Conservation (phyloP, 495 filamentous ascomycete species). For the Aspergillus steynii region DNA sequence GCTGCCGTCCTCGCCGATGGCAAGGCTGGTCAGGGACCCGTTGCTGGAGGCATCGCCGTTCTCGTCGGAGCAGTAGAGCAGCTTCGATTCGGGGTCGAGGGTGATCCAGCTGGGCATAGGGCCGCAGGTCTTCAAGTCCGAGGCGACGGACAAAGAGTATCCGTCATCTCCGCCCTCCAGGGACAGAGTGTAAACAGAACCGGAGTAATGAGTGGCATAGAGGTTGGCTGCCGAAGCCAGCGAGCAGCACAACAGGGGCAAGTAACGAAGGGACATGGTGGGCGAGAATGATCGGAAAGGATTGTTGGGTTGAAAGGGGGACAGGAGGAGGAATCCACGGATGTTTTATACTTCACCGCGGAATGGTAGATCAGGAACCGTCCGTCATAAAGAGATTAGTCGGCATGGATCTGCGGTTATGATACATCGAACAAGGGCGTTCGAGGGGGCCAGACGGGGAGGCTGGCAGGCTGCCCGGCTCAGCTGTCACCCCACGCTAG, state of each 20-base stretch:
- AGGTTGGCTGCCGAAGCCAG: slow-evolving; percentile 26
- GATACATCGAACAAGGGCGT: background rate
- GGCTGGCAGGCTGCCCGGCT: background rate
- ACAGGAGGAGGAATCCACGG: background rate
- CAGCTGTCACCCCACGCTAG: background rate
- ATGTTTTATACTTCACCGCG: background rate
- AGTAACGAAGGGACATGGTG: slow-evolving; percentile 2
- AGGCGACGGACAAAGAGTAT: slow-evolving; percentile 39
- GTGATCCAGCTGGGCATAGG: slow-evolving; percentile 61
- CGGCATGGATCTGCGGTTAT: background rate
- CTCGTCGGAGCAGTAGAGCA: slow-evolving; percentile 65
- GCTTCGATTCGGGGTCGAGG: slow-evolving; percentile 49
- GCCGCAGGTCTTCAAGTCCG: slow-evolving; percentile 45
- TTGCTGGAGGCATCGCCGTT: slow-evolving; percentile 23
- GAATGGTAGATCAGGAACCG: background rate
- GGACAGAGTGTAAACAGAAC: slow-evolving; percentile 55
- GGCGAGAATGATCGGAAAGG: background rate
- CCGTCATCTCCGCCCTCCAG: slow-evolving; percentile 33
- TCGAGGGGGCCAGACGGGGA: background rate
- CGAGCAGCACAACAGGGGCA: background rate
- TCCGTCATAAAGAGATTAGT: background rate
- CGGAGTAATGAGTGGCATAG: slow-evolving; percentile 63
- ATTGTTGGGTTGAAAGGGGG: background rate
- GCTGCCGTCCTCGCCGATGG: slow-evolving; percentile 20
- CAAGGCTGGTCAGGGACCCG: slow-evolving; percentile 33